Percentiles rank a stretch among this genome's conserved stretches.
Evolutionary conservation across 257 asterid species (phyloP).

Genomic region (Primulina huaijiensis): DNA sequence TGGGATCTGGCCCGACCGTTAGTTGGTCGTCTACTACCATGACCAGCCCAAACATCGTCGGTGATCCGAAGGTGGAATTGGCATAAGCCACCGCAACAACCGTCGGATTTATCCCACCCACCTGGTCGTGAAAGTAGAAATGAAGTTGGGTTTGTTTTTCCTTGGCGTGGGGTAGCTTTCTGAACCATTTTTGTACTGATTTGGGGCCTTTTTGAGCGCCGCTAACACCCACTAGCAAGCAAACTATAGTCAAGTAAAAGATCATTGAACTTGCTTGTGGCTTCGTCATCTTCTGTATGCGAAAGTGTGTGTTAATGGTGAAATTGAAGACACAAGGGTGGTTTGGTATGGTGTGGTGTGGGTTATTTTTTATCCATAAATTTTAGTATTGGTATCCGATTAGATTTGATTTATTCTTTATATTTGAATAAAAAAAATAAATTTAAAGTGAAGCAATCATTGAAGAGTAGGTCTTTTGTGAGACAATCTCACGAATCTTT

Average conservation of each 20-base stretch:
- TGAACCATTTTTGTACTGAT: slow-evolving; percentile 11
- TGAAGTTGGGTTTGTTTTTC: neutral
- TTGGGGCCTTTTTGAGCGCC: neutral
- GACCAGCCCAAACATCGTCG: neutral
- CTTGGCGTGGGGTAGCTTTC: neutral
- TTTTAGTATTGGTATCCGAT: too few species aligned
- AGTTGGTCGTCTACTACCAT: slow-evolving; percentile 13
- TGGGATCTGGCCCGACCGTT: slow-evolving; percentile 9
- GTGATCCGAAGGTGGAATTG: slow-evolving; percentile 3
- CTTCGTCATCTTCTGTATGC: too few species aligned
- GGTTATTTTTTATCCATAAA: too few species aligned
- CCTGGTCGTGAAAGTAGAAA: slow-evolving; percentile 9
- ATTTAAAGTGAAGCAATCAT: too few species aligned
- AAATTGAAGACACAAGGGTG: too few species aligned
- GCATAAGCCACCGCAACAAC: slow-evolving; percentile 7
- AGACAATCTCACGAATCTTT: too few species aligned
- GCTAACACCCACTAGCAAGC: neutral
- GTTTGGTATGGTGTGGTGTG: too few species aligned
- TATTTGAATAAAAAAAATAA: too few species aligned
- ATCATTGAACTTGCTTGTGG: neutral
- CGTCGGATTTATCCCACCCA: slow-evolving; percentile 5
- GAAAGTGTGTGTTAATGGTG: too few species aligned
- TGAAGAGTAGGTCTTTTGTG: too few species aligned
- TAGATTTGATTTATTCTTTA: too few species aligned
- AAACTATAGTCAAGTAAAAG: neutral